Evolutionary conservation across 495 filamentous ascomycete species (phyloP).

Genomic region (Neurospora sp.): DNA sequence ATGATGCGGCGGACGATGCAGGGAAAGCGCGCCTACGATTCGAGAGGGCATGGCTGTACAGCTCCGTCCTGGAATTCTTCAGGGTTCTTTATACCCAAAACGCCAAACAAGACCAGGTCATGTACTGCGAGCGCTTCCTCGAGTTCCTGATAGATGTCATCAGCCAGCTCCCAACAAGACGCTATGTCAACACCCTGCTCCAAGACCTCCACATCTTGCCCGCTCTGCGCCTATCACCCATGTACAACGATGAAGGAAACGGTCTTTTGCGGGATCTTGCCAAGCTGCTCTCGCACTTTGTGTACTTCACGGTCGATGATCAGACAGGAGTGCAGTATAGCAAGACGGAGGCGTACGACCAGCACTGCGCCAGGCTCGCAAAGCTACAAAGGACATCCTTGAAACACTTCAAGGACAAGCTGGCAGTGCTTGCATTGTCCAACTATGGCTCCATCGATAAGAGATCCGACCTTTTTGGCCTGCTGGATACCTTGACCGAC

Average conservation of each 20-base stretch:
- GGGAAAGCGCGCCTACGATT: slow-evolving; percentile 73
- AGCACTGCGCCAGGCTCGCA: slow-evolving; percentile 65
- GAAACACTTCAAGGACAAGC: slow-evolving; percentile 78
- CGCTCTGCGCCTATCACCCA: slow-evolving; percentile 65
- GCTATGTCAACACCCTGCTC: slow-evolving; percentile 88
- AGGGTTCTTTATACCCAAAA: slow-evolving; percentile 53
- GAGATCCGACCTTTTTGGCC: slow-evolving; percentile 64
- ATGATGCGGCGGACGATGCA: slow-evolving; percentile 74
- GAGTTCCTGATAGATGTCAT: slow-evolving; percentile 85
- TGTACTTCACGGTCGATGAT: slow-evolving; percentile 83
- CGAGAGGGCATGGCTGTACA: slow-evolving; percentile 89
- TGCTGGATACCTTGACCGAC: slow-evolving; percentile 62
- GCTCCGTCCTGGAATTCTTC: slow-evolving; percentile 75
- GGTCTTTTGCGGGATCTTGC: slow-evolving; percentile 74
- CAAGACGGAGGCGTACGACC: slow-evolving; percentile 62
- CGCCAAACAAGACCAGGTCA: slow-evolving; percentile 46
- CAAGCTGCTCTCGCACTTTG: slow-evolving; percentile 70
- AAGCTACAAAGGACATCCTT: slow-evolving; percentile 72
- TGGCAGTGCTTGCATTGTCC: slow-evolving; percentile 81
- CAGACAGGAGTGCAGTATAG: slow-evolving; percentile 70
- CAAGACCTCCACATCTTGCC: slow-evolving; percentile 83
- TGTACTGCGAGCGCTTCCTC: slow-evolving; percentile 86
- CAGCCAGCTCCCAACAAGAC: slow-evolving; percentile 86
- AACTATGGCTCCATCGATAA: slow-evolving; percentile 85
- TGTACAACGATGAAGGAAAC: slow-evolving; percentile 65